These are phyloP conservation scores for Xylaria hypoxylon DNA, from an alignment of 2,329 filamentous ascomycete genomes.

Conservation along the genomic window DNA sequence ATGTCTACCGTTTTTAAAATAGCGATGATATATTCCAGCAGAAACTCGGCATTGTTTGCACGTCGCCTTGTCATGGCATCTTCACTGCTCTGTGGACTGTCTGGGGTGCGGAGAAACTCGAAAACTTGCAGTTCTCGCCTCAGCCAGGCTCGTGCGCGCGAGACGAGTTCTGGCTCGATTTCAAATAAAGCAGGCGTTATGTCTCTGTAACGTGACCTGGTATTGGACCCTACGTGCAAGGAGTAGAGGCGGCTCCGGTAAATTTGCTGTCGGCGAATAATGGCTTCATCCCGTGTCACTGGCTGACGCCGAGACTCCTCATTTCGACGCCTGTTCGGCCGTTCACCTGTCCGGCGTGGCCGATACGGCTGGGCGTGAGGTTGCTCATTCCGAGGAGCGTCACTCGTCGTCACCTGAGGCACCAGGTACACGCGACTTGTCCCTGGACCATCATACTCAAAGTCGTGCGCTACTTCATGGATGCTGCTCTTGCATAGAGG, in stretches of 20 bases:
- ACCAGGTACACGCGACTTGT: constrained; percentile 70
- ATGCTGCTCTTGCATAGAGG: constrained; percentile 78
- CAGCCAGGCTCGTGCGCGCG: constrained; percentile 83
- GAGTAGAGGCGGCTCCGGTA: constrained; percentile 81
- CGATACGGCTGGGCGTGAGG: constrained; percentile 15
- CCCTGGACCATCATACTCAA: constrained; percentile 59
- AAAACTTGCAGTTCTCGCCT: constrained; percentile 88
- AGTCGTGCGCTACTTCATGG: constrained; percentile 73
- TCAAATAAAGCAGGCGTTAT: constrained; percentile 76
- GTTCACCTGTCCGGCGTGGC: neutral
- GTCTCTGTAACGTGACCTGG: constrained; percentile 79
- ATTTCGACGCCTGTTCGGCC: constrained; percentile 33
- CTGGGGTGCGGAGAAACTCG: constrained; percentile 68
- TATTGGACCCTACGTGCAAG: constrained; percentile 84
- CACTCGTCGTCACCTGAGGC: constrained; percentile 47
- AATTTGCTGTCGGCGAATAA: constrained; percentile 74
- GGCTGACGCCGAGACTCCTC: constrained; percentile 23
- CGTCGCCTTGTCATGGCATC: constrained; percentile 54
- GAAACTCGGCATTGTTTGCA: constrained; percentile 80
- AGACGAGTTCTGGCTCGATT: constrained; percentile 73
- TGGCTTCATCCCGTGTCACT: constrained; percentile 46
- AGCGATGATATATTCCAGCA: constrained; percentile 86
- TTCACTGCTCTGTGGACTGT: constrained; percentile 40
- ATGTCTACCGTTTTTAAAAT: constrained; percentile 86
- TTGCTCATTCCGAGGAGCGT: constrained; percentile 19